Conservation (phyloP, 73 alveolate genomes). For the Tetrahymena borealis region DNA sequence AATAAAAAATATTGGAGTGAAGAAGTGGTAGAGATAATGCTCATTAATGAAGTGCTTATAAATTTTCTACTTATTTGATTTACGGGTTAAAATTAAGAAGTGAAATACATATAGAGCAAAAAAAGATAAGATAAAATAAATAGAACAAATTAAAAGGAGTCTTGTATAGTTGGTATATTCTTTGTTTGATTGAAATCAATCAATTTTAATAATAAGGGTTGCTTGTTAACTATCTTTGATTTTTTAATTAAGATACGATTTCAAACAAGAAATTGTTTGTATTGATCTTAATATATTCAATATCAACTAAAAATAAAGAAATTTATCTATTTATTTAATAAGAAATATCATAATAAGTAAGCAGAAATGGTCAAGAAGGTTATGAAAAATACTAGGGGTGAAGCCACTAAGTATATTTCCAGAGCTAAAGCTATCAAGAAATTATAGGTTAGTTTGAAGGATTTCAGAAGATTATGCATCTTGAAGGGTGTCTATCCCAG, state of each 20-base stretch:
- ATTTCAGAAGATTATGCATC: constrained; percentile 92
- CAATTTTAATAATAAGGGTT: too few species aligned
- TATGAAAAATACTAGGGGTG: constrained; percentile 71
- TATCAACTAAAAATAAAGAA: neutral
- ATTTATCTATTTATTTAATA: neutral
- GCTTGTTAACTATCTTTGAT: neutral
- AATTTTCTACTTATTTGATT: neutral
- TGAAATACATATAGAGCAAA: constrained; percentile 1
- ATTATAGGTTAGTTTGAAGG: constrained; percentile 74
- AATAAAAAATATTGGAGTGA: too few species aligned
- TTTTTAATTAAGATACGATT: neutral
- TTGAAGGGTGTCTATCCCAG: constrained; percentile 98
- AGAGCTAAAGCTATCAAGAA: constrained; percentile 89
- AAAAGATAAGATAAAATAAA: neutral
- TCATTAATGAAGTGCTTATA: too few species aligned
- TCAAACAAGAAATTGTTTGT: neutral
- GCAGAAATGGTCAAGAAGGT: constrained; percentile 70
- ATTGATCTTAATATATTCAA: neutral
- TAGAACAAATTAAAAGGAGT: neutral
- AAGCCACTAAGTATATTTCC: constrained; percentile 69
- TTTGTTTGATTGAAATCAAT: too few species aligned
- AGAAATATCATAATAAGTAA: neutral
- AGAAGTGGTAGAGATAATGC: too few species aligned
- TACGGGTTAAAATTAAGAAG: neutral
- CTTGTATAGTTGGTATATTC: neutral